phyloP scores from a whole-genome alignment of 768 basidiomycete species.

The Leccinum variicolor region DNA sequence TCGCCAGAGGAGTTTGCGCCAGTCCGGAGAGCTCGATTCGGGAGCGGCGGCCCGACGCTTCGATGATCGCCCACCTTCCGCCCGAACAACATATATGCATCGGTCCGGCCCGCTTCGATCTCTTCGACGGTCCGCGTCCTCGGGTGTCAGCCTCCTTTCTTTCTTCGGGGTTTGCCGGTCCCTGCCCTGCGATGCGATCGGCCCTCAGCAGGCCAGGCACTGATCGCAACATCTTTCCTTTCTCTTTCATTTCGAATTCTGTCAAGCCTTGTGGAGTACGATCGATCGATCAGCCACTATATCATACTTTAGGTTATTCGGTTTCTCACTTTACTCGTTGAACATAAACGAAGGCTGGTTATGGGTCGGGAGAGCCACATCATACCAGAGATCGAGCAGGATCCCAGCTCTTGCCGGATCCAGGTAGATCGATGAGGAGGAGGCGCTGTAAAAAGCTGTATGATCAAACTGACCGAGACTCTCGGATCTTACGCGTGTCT shows the following conservation, averaged over 20 bases:
- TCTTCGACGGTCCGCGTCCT: too few species aligned
- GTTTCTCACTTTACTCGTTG: background rate
- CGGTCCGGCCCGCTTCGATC: background rate
- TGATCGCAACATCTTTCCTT: too few species aligned
- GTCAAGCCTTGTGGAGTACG: too few species aligned
- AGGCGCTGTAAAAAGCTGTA: background rate
- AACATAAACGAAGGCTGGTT: background rate
- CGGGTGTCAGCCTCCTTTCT: too few species aligned
- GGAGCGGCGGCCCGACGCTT: background rate
- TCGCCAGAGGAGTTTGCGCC: background rate
- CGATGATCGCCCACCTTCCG: background rate
- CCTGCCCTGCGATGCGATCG: background rate
- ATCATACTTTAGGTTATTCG: too few species aligned
- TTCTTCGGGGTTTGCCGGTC: background rate
- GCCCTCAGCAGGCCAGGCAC: background rate
- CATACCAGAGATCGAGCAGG: background rate
- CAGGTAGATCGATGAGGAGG: background rate
- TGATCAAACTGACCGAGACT: background rate
- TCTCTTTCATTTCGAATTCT: too few species aligned
- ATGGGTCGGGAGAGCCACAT: background rate
- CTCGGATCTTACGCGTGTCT: slow-evolving; percentile 38
- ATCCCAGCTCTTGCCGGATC: background rate
- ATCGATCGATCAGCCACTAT: too few species aligned
- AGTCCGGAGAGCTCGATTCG: background rate
- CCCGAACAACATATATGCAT: too few species aligned